Evolutionary conservation across 345 rosid genomes (phyloP).

Genomic region (Excoecaria agallocha): DNA sequence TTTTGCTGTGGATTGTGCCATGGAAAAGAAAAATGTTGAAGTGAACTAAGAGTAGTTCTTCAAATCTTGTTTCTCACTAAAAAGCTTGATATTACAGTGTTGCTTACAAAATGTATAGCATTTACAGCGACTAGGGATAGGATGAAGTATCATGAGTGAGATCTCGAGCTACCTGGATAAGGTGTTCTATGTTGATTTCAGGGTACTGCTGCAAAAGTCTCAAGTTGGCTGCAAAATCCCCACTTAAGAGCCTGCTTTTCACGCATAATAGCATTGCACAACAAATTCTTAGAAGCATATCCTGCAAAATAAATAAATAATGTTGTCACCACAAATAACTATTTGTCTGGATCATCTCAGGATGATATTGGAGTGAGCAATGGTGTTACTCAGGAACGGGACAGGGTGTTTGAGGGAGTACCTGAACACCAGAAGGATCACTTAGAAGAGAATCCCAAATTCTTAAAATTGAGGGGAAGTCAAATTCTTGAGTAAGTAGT

Average conservation of each 20-base stretch:
- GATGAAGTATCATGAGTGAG: constrained; percentile 51
- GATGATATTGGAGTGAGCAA: background rate
- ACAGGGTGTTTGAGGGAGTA: constrained; percentile 16
- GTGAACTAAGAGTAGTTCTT: background rate
- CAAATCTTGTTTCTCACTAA: background rate
- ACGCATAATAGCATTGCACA: constrained; percentile 65
- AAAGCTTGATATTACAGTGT: background rate
- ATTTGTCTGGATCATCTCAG: background rate
- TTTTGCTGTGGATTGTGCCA: background rate
- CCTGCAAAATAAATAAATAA: constrained; percentile 45
- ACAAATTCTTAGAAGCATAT: constrained; percentile 67
- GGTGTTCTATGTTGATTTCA: constrained; percentile 48
- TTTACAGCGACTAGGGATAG: constrained; percentile 35
- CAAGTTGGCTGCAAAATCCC: constrained; percentile 64
- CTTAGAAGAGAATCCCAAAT: constrained; percentile 78
- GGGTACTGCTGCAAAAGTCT: constrained; percentile 65
- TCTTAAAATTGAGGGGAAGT: constrained; percentile 55
- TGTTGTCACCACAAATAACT: background rate
- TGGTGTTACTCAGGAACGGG: too few species aligned
- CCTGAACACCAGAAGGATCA: constrained; percentile 62
- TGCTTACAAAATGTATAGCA: background rate
- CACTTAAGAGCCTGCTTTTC: constrained; percentile 49
- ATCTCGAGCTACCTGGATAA: constrained; percentile 56
- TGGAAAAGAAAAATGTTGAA: background rate
- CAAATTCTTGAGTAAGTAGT: constrained; percentile 71